phyloP scores from a whole-genome alignment of 1,284 basidiomycete genomes.

The Austroboletus niveus region DNA sequence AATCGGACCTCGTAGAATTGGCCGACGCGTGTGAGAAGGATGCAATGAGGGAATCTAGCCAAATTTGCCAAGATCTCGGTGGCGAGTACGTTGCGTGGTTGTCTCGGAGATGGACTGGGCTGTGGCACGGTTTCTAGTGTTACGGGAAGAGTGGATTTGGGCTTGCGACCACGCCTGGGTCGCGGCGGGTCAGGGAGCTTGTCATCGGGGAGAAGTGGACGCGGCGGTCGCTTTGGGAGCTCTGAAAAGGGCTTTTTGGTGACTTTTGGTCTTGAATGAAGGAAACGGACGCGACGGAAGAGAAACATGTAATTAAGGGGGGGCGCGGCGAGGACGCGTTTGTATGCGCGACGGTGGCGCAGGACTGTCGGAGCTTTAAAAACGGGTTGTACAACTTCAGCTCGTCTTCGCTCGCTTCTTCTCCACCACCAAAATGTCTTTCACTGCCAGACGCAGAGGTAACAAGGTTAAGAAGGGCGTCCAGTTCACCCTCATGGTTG shows the following conservation, averaged over 20 bases:
- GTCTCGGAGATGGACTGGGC: constrained; percentile 10
- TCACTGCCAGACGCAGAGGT: constrained; percentile 82
- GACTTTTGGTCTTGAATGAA: constrained; percentile 26
- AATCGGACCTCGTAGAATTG: constrained; percentile 87
- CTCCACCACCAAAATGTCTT: constrained; percentile 60
- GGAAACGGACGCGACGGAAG: constrained; percentile 19
- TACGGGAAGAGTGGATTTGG: background rate
- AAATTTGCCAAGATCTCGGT: constrained; percentile 71
- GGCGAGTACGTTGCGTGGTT: constrained; percentile 59
- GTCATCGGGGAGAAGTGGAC: background rate
- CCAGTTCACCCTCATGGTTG: constrained; percentile 94
- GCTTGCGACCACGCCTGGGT: constrained; percentile 22
- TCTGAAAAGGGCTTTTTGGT: constrained; percentile 56
- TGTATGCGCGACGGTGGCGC: constrained; percentile 36
- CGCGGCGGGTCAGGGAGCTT: background rate
- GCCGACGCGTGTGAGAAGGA: constrained; percentile 88
- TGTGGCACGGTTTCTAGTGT: background rate
- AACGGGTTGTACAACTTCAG: constrained; percentile 32
- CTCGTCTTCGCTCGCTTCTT: constrained; percentile 24
- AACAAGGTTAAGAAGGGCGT: constrained; percentile 98
- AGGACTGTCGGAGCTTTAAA: constrained; percentile 39
- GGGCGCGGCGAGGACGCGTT: constrained; percentile 1
- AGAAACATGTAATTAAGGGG: constrained; percentile 16
- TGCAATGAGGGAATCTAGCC: constrained; percentile 79
- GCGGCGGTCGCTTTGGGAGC: constrained; percentile 44